Conservation (phyloP, 2,329 filamentous ascomycete species). For the Fusarium sp. region DNA sequence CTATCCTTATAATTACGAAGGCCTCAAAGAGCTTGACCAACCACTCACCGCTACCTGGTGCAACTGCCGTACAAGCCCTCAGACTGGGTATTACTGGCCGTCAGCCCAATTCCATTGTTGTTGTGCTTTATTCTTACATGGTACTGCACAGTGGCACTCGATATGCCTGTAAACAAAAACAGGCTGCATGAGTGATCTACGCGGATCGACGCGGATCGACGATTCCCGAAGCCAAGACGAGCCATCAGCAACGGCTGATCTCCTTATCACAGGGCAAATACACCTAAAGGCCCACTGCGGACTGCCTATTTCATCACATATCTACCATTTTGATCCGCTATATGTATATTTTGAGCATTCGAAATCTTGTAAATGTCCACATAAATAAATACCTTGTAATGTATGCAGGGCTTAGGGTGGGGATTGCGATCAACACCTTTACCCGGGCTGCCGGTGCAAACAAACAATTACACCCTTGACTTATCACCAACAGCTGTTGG, state of each 20-base stretch:
- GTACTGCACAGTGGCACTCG: too few species aligned
- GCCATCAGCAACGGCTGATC: constrained; percentile 17
- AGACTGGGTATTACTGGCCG: background rate
- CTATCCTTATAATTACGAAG: background rate
- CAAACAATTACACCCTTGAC: background rate
- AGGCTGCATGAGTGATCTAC: constrained; percentile 38
- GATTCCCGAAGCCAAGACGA: constrained; percentile 37
- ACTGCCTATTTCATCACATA: background rate
- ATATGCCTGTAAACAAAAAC: constrained; percentile 12
- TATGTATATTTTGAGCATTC: background rate
- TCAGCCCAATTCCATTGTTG: background rate
- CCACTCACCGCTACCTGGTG: background rate
- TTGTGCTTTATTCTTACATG: constrained; percentile 3
- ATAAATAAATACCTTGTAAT: background rate
- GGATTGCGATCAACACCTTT: constrained; percentile 21
- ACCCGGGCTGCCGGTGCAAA: constrained; percentile 18
- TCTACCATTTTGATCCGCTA: background rate
- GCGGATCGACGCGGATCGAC: constrained; percentile 39
- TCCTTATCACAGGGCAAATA: constrained; percentile 14
- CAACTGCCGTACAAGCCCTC: background rate
- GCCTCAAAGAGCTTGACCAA: background rate
- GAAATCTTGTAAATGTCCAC: background rate
- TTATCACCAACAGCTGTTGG: constrained; percentile 10
- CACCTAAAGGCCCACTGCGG: background rate
- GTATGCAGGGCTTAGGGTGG: constrained; percentile 1